Conservation (phyloP, 192 early-diverging fungal species). For the Spinellus fusiger region DNA sequence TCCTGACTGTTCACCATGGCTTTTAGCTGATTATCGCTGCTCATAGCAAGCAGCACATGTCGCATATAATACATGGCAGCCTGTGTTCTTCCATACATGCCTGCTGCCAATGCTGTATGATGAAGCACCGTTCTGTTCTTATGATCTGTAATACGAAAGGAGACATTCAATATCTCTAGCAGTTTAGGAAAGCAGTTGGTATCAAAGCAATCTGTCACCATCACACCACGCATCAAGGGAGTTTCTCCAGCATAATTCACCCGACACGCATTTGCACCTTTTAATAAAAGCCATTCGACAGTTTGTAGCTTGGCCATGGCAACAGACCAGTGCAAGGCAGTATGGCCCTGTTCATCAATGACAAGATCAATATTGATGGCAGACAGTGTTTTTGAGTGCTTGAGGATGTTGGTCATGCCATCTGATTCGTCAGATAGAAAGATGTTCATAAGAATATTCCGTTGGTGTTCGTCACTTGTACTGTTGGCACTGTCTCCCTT, state of each 20-base stretch:
- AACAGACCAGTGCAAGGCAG: constrained; percentile 94
- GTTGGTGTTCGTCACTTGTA: constrained; percentile 51
- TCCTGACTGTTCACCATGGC: constrained; percentile 59
- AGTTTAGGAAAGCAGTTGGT: constrained; percentile 67
- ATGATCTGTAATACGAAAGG: constrained; percentile 66
- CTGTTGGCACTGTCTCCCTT: constrained; percentile 21
- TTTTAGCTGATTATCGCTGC: not conserved
- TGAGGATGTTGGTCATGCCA: constrained; percentile 39
- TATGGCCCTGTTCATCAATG: constrained; percentile 94
- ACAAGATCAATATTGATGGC: constrained; percentile 72
- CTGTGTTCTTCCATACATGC: constrained; percentile 54
- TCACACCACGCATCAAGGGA: constrained; percentile 81
- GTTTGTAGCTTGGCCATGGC: constrained; percentile 75
- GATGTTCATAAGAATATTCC: constrained; percentile 76
- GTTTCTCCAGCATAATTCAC: constrained; percentile 84
- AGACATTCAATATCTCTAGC: constrained; percentile 65
- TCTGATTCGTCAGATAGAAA: constrained; percentile 73
- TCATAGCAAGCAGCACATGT: constrained; percentile 51
- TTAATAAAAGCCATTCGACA: constrained; percentile 68
- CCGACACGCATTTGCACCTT: constrained; percentile 61
- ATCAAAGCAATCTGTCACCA: constrained; percentile 82
- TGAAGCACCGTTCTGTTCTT: constrained; percentile 81
- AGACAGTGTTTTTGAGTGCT: constrained; percentile 50
- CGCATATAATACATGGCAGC: constrained; percentile 89
- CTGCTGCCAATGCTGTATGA: constrained; percentile 76